Evolutionary conservation across 108 stramenopile species (phyloP).

Genomic region (Fragilariopsis cylindrus): DNA sequence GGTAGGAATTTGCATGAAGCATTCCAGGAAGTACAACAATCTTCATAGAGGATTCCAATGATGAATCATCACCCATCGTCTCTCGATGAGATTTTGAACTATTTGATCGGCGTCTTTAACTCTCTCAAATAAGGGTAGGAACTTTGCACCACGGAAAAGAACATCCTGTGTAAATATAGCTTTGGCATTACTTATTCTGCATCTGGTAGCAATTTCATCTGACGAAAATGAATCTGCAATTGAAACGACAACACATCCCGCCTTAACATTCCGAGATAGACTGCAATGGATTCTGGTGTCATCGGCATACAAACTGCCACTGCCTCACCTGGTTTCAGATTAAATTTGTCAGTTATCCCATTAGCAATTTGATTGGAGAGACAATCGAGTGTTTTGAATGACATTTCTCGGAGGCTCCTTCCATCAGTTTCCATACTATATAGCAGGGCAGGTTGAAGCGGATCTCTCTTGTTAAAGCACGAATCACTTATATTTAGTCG

Average conservation of each 20-base stretch:
- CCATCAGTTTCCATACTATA: constrained; percentile 35
- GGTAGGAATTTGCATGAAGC: constrained; percentile 31
- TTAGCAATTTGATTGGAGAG: constrained; percentile 44
- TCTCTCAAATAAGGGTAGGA: constrained; percentile 32
- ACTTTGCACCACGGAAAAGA: constrained; percentile 36
- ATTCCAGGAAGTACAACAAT: constrained; percentile 35
- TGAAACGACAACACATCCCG: constrained; percentile 37
- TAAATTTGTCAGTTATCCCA: constrained; percentile 20
- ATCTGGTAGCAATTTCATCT: constrained; percentile 35
- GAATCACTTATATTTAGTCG: constrained; percentile 40
- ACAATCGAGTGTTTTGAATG: constrained; percentile 18
- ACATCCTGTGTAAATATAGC: constrained; percentile 45
- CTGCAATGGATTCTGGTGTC: constrained; percentile 44
- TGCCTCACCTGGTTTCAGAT: constrained; percentile 25
- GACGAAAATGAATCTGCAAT: constrained; percentile 43
- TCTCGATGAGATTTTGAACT: neutral
- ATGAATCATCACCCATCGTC: constrained; percentile 5
- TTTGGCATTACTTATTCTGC: constrained; percentile 43
- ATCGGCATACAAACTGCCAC: constrained; percentile 46
- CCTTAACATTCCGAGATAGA: constrained; percentile 43
- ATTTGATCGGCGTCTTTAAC: constrained; percentile 30
- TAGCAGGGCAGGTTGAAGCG: constrained; percentile 26
- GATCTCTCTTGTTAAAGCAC: constrained; percentile 31
- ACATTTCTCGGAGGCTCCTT: constrained; percentile 9
- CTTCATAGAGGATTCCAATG: neutral